phyloP scores from a whole-genome alignment of 2,329 filamentous ascomycete species.

The Mariannaea sp. region DNA sequence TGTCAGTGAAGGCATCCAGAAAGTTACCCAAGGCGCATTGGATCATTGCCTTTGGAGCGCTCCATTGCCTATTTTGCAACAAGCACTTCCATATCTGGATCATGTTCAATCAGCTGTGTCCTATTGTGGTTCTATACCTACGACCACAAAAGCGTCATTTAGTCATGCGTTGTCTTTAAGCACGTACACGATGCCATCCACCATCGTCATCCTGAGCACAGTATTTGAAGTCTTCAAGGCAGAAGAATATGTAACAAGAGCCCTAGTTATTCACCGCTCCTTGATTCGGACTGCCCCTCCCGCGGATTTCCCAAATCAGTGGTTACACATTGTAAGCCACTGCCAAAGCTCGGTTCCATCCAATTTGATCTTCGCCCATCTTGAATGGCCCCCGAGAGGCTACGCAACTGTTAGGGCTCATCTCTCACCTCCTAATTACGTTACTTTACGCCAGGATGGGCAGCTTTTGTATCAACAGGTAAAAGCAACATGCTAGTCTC shows the following conservation, averaged over 20 bases:
- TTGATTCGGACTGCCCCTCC: neutral
- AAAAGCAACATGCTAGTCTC: conserved; percentile 1
- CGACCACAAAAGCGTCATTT: neutral
- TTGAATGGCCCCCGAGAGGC: neutral
- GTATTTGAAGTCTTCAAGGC: too few relatives aligned
- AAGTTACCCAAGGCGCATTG: neutral
- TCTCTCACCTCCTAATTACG: neutral
- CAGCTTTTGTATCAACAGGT: neutral
- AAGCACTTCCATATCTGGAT: neutral
- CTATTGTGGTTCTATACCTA: neutral
- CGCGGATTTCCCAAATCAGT: neutral
- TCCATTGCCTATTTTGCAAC: conserved; percentile 13
- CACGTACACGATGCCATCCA: neutral
- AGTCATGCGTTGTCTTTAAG: neutral
- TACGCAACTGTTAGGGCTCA: neutral
- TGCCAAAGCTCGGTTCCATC: neutral
- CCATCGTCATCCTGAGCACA: neutral
- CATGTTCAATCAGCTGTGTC: neutral
- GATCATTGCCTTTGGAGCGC: neutral
- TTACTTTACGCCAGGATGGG: neutral
- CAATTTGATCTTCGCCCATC: neutral
- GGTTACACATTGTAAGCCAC: conserved; percentile 8
- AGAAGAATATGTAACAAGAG: too few relatives aligned
- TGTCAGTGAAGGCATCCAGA: conserved; percentile 1
- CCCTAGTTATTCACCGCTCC: neutral